A percentile compares a stretch with the other conserved stretches of the same genome.
Evolutionary conservation across 1,284 basidiomycete genomes (phyloP).

Genomic region (Apiotrichum mycotoxinovorans): DNA sequence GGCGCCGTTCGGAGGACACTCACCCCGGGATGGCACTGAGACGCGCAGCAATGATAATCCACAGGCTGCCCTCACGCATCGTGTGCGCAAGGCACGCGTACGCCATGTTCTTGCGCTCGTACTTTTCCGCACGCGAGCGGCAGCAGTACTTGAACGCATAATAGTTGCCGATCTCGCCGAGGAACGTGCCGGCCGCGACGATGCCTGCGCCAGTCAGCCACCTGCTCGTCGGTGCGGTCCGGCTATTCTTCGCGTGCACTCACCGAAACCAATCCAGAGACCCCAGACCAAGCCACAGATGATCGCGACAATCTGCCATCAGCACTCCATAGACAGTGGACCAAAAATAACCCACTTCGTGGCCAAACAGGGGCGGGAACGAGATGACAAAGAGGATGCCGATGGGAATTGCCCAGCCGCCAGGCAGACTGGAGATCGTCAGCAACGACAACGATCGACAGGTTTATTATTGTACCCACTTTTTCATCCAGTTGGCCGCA

Average conservation of each 20-base stretch:
- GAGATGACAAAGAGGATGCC: conserved; percentile 54
- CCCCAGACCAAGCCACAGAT: conserved; percentile 47
- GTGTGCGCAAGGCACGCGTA: conserved; percentile 75
- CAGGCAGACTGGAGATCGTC: conserved; percentile 42
- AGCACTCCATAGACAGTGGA: neutral
- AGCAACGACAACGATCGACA: neutral
- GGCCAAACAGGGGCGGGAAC: conserved; percentile 49
- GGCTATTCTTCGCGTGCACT: too few species aligned
- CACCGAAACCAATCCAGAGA: conserved; percentile 43
- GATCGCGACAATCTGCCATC: conserved; percentile 40
- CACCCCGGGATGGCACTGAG: conserved; percentile 74
- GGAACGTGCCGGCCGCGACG: conserved; percentile 34
- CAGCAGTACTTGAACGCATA: conserved; percentile 53
- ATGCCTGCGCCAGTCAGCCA: conserved; percentile 20
- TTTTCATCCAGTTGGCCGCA: conserved; percentile 61
- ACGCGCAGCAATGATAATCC: conserved; percentile 67
- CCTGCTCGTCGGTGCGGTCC: too few species aligned
- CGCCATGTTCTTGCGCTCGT: conserved; percentile 65
- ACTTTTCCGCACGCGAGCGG: conserved; percentile 62
- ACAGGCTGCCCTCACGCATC: conserved; percentile 74
- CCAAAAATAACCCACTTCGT: conserved; percentile 29
- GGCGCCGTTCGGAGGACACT: neutral
- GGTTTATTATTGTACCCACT: conserved; percentile 49
- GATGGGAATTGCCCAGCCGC: conserved; percentile 79
- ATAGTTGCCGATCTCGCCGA: conserved; percentile 45